Conservation (phyloP, 768 basidiomycete genomes). For the Lepiota brunneoincarnata region DNA sequence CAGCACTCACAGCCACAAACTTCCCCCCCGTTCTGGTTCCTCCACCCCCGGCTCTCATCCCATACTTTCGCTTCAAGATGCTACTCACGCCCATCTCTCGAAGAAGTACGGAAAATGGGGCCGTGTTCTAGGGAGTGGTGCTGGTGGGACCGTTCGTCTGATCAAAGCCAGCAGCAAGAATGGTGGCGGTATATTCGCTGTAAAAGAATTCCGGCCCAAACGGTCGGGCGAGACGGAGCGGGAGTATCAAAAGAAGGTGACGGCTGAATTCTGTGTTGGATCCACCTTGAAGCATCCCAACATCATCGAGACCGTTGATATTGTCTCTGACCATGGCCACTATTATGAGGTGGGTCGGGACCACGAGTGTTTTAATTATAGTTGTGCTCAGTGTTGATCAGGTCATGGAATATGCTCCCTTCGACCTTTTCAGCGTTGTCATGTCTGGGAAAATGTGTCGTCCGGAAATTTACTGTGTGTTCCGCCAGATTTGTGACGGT, state of each 20-base stretch:
- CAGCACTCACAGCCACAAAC: slow-evolving; percentile 12
- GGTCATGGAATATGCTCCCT: slow-evolving; percentile 99
- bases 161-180: slow-evolving; percentile 85
- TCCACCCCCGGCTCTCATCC: slow-evolving; percentile 24
- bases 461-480: slow-evolving; percentile 98
- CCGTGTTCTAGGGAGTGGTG: slow-evolving; percentile 89
- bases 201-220: slow-evolving; percentile 95
- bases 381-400: slow-evolving; percentile 27
- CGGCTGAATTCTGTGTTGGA: slow-evolving; percentile 98
- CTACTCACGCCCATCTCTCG: slow-evolving; percentile 86
- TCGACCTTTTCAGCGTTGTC: slow-evolving; percentile 97
- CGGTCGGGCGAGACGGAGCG: slow-evolving; percentile 86
- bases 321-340: slow-evolving; percentile 95
- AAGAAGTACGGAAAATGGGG: slow-evolving; percentile 99
- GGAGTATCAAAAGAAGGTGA: slow-evolving; percentile 99
- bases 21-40: slow-evolving; percentile 21
- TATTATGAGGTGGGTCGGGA: slow-evolving; percentile 85
- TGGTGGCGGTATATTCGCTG: slow-evolving; percentile 86
- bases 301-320: slow-evolving; percentile 97
- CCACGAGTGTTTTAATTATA: slow-evolving; percentile 12
- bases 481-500: slow-evolving; percentile 97
- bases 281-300: slow-evolving; percentile 92
- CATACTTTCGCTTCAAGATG: slow-evolving; percentile 68
- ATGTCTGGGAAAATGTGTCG: slow-evolving; percentile 99
- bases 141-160: slow-evolving; percentile 96